Percentiles rank a stretch among this genome's conserved stretches.
Conservation (phyloP, 2,329 filamentous ascomycete genomes). For the Fusarium buxicola region DNA sequence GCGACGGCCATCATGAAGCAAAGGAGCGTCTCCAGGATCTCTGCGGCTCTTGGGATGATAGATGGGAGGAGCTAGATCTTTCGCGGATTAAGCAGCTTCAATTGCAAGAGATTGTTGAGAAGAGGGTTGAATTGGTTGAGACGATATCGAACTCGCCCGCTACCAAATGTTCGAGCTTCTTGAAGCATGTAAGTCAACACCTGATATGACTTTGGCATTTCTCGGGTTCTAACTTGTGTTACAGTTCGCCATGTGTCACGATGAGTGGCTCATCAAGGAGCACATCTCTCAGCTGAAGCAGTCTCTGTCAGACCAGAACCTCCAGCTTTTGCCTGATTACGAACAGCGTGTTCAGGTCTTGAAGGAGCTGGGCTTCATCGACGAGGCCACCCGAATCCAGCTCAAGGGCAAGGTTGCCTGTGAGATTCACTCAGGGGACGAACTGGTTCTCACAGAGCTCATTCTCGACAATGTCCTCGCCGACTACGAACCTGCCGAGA, state of each 20-base stretch:
- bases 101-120: slow-evolving; percentile 81
- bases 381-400: slow-evolving; percentile 86
- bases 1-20: slow-evolving; percentile 63
- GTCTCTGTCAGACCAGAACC: slow-evolving; percentile 93
- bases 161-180: slow-evolving; percentile 78
- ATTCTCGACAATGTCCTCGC: slow-evolving; percentile 97
- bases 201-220: not conserved
- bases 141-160: slow-evolving; percentile 74
- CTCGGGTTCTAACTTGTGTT: slow-evolving; percentile 55
- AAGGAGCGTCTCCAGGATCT: slow-evolving; percentile 76
- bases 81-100: slow-evolving; percentile 83
- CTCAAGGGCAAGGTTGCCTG: slow-evolving; percentile 98
- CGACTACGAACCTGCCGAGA: slow-evolving; percentile 95
- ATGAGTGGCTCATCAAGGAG: slow-evolving; percentile 96
- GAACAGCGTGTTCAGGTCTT: slow-evolving; percentile 94
- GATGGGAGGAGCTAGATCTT: slow-evolving; percentile 89
- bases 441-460: slow-evolving; percentile 94
- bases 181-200: slow-evolving; percentile 81
- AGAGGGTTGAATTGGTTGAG: slow-evolving; percentile 72
- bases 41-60: slow-evolving; percentile 78
- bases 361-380: slow-evolving; percentile 92
- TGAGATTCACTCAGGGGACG: slow-evolving; percentile 96
- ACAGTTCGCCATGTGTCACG: slow-evolving; percentile 93
- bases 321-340: slow-evolving; percentile 95
- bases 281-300: slow-evolving; percentile 89